Evolutionary conservation across 441 rosid species (phyloP).

Genomic region (Hura crepitans): DNA sequence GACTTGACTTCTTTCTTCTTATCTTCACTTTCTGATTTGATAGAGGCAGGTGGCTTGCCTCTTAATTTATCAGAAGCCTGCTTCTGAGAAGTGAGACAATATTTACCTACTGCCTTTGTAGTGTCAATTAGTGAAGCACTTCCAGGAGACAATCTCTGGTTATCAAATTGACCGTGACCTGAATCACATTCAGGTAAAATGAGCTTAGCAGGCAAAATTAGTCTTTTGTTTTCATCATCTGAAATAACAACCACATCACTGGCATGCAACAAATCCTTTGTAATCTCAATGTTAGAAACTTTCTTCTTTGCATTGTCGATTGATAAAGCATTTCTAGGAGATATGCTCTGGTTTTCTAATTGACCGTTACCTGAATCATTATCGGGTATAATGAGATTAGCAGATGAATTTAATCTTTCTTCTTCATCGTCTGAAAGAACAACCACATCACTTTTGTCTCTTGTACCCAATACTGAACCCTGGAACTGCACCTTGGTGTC

Average conservation of each 20-base stretch:
- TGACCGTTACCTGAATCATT: conserved; percentile 28
- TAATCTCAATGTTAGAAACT: conserved; percentile 12
- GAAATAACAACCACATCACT: conserved; percentile 45
- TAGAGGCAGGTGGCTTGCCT: conserved; percentile 24
- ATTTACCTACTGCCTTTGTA: conserved; percentile 16
- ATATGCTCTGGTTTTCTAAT: conserved; percentile 32
- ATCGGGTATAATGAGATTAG: conserved; percentile 32
- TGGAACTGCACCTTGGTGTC: conserved; percentile 35
- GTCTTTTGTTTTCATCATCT: conserved; percentile 57
- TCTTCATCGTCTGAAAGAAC: conserved; percentile 63
- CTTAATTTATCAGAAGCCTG: conserved; percentile 34
- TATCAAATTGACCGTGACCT: neutral
- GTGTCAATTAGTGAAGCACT: neutral
- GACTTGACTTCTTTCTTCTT: conserved; percentile 42
- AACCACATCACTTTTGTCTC: conserved; percentile 34
- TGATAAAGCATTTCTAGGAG: conserved; percentile 35
- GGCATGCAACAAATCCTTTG: conserved; percentile 36
- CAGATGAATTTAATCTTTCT: conserved; percentile 37
- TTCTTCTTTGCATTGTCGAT: conserved; percentile 33
- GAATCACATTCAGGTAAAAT: conserved; percentile 17
- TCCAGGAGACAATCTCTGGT: neutral
- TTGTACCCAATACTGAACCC: conserved; percentile 33
- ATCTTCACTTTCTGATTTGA: conserved; percentile 34
- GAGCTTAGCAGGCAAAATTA: conserved; percentile 34
- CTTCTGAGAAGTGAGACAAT: conserved; percentile 34